Base-by-base conservation (phyloP, 2,329 filamentous ascomycete species). In the Aaosphaeria pasadenensis region DNA sequence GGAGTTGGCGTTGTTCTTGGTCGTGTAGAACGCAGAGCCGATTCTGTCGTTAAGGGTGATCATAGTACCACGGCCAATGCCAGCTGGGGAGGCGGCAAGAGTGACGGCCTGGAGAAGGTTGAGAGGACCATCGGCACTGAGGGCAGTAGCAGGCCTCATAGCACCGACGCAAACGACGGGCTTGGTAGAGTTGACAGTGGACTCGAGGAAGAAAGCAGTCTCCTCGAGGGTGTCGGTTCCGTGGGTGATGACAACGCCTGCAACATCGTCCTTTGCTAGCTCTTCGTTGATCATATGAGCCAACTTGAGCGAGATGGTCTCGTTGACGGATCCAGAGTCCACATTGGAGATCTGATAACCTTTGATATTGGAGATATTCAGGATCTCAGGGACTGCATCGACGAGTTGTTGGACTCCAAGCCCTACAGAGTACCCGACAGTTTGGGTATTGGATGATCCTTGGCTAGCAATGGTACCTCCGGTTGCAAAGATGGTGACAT, bases 141-240 rank as follows among this genome's bases (percentile, higher is more conserved):
- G 73, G 9, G 81, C 82, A 0, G 82, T 84, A 0, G 81, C 77
- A 4, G 83, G 83, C 7, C 83, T 73, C 83, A 86, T 86, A 13
- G 83, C 77, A 5, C 82, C 83, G 1, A 83, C 82, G 28, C 82
- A 59, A 4, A 85, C 75, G 5, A 86, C 73, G 1, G 83, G 82
- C 63, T 85, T 85, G 30, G 73, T 72, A 39, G 76, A 80, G 54
- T 77, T 76, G 32, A 84, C 62, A 0, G 80, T 82, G 4, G 80
- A 66, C 52, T 85, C 79, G 6, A 86, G 69, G 69, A 84, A 85
- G 70, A 85, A 85, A 6, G 82, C 79, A 0, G 79, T 78, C 63
- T 86, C 83, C 57, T 85, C 83, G 1, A 86, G 71, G 0, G 81
- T 84, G 57, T 87, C 84, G 6, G 84, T 86, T 42, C 84, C 83